Percentiles rank a stretch among this genome's conserved stretches.
phyloP scores from a whole-genome alignment of 2,329 filamentous ascomycete genomes.

The Herpotrichia juniperi region DNA sequence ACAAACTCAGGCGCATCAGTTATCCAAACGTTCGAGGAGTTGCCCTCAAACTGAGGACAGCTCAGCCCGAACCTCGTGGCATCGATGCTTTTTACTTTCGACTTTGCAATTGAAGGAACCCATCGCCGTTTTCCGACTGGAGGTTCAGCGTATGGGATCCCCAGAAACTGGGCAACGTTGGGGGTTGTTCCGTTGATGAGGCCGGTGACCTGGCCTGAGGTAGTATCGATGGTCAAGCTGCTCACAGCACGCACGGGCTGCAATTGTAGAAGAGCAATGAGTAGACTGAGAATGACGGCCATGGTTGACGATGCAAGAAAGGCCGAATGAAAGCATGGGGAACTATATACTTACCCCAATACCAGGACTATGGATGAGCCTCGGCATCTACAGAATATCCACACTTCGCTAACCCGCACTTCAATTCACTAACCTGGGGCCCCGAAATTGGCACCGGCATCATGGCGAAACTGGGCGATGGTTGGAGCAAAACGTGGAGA shows the following conservation, averaged over 20 bases:
- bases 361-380: background rate
- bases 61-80: constrained; percentile 32
- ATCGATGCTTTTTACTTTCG: constrained; percentile 27
- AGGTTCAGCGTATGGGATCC: constrained; percentile 46
- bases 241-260: constrained; percentile 17
- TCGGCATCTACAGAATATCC: too few relatives aligned
- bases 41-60: constrained; percentile 32
- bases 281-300: constrained; percentile 11
- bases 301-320: constrained; percentile 4
- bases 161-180: constrained; percentile 46
- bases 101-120: constrained; percentile 36
- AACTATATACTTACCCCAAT: too few relatives aligned
- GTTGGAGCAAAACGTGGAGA: background rate
- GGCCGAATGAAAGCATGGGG: background rate
- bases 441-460: background rate
- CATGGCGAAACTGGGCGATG: background rate
- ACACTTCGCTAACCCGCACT: too few relatives aligned
- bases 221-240: constrained; percentile 28
- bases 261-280: constrained; percentile 16
- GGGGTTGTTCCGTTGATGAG: constrained; percentile 41
- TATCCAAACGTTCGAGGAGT: constrained; percentile 25
- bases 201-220: constrained; percentile 38
- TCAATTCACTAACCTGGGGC: background rate
- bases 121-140: constrained; percentile 39
- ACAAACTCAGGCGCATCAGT: constrained; percentile 32